Evolutionary conservation across 371 early-diverging fungal species (phyloP), one percentile per base, ranked within the genome.

Genomic region (Zancudomyces culisetae): DNA sequence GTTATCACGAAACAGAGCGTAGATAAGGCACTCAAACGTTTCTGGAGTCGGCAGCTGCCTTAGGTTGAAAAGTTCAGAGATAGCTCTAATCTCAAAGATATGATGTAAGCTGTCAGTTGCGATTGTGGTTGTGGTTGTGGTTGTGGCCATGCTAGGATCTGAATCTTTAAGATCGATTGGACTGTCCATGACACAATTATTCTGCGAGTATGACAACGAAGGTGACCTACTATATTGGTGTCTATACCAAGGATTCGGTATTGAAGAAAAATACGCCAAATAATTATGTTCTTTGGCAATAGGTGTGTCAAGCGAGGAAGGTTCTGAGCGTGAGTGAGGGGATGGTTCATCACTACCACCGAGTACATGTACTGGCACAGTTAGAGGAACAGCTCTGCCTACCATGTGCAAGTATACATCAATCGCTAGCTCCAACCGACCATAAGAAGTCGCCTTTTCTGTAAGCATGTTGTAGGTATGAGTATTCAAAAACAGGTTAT

Each of bases 321-420:
- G n/a, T n/a, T n/a, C n/a, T n/a, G n/a, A n/a, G n/a, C n/a, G n/a
- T n/a, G n/a, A n/a, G n/a, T n/a, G n/a, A n/a, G n/a, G n/a, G n/a
- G n/a, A n/a, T n/a, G n/a, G n/a, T n/a, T n/a, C n/a, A n/a, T n/a
- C n/a, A 15, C 15, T 15, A 6, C 15, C 10, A 15, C 15, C 15
- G 10, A 35, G 35, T 43, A 43, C 19, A 4, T 43, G 6, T 4
- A n/a, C 19, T 6, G 19, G 10, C 10, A 19, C 19, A 3, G 30
- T 13, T 18, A 49, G 15, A 4, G 23, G 13, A 13, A 20, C 22
- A 35, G 28, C 28, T 49, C 50, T 49, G 22, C 50, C 50, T 18
- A 49, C 50, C 50, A 49, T 49, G 13, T 49, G 39, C 3, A 35
- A 22, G 39, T 49, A 49, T 8, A 49, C 40, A 19, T 49, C 50